These are phyloP conservation scores for Micractinium sp. DNA, from an alignment of 139 green algal species.

Conservation along the genomic window DNA sequence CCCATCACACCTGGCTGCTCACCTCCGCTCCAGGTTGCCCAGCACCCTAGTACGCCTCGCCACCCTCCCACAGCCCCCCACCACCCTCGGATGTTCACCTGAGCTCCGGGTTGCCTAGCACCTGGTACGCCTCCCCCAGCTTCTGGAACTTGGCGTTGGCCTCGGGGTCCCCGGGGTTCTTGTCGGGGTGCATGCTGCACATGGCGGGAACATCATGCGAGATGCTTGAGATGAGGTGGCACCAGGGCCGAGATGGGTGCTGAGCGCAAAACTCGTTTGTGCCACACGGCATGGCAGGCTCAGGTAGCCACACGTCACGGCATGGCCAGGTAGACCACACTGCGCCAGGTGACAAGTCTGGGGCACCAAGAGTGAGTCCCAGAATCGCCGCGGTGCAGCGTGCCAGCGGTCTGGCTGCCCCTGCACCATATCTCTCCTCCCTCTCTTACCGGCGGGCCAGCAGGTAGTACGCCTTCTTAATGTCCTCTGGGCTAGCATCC, in stretches of 20 bases:
- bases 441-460: conserved; percentile 72
- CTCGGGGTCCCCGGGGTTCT: conserved; percentile 84
- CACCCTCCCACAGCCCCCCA: not conserved
- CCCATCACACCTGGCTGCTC: not conserved
- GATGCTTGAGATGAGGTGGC: too few relatives aligned
- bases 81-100: conserved; percentile 21
- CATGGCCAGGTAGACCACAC: too few relatives aligned
- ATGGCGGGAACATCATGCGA: too few relatives aligned
- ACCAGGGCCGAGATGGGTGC: too few relatives aligned
- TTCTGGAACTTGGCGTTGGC: conserved; percentile 91
- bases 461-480: conserved; percentile 94
- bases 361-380: not conserved
- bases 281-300: not conserved
- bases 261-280: too few relatives aligned
- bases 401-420: not conserved
- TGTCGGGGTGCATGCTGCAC: conserved; percentile 80
- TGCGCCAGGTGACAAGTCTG: not conserved
- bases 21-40: not conserved
- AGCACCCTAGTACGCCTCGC: not conserved
- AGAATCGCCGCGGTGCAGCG: not conserved
- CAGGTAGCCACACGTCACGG: too few relatives aligned
- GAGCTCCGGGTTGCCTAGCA: conserved; percentile 82
- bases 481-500: conserved; percentile 68
- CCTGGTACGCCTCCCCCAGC: conserved; percentile 69
- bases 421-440: not conserved